phyloP scores from a whole-genome alignment of 129 eudicot species.

The Saposhnikovia divaricata region DNA sequence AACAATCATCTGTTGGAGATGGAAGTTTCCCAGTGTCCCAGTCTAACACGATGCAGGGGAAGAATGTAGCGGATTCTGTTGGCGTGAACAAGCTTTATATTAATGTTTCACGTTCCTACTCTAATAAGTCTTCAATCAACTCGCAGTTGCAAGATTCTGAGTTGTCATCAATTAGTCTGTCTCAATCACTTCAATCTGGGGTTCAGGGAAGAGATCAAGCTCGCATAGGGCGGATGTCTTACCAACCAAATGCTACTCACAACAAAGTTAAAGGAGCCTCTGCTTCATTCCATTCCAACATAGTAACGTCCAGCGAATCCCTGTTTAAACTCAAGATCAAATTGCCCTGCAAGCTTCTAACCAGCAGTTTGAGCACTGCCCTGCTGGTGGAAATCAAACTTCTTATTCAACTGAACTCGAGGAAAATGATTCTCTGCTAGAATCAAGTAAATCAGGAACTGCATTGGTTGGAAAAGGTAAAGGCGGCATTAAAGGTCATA shows the following conservation, averaged over 20 bases:
- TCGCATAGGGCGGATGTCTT: constrained; percentile 28
- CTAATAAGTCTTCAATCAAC: constrained; percentile 30
- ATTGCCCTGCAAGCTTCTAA: constrained; percentile 41
- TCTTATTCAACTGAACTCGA: constrained; percentile 41
- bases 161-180: constrained; percentile 25
- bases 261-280: constrained; percentile 46
- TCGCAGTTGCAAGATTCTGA: constrained; percentile 30
- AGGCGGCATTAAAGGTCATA: constrained; percentile 42
- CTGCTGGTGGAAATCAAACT: constrained; percentile 47
- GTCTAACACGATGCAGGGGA: constrained; percentile 40
- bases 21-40: constrained; percentile 36
- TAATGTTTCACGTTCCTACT: constrained; percentile 40
- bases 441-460: constrained; percentile 44
- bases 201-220: constrained; percentile 53
- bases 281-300: constrained; percentile 31
- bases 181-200: constrained; percentile 36
- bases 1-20: constrained; percentile 23
- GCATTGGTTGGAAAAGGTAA: constrained; percentile 64
- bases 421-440: constrained; percentile 36
- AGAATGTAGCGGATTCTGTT: constrained; percentile 43
- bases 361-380: constrained; percentile 45
- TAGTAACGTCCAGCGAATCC: constrained; percentile 28
- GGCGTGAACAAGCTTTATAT: constrained; percentile 58
- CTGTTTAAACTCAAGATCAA: constrained; percentile 41
- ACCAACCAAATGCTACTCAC: constrained; percentile 40